Evolutionary conservation across 257 asterid genomes (phyloP), one percentile per base, ranked within the genome.

Genomic region (Oldenlandia corymbosa): DNA sequence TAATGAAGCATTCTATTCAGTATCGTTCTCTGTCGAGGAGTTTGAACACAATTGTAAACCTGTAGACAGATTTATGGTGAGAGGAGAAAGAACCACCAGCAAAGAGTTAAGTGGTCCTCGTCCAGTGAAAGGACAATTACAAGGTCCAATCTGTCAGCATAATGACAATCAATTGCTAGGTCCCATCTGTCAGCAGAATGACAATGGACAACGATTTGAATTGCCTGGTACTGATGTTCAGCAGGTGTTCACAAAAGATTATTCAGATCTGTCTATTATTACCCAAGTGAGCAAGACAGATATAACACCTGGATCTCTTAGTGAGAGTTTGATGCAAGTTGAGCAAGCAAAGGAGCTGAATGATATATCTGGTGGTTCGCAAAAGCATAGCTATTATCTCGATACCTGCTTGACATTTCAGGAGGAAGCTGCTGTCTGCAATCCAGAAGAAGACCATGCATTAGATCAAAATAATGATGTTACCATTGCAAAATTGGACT

Each of bases 121-220:
- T 58, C 60, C 57, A 23, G 41, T 54, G 65, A 65, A 32, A 62
- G 81, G 67, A 43, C 78, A 31, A 70, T 53, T 30, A 57, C 74
- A 27, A 42, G 67, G 72, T 65, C 30, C 24, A 12, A 67, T 70
- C 64, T 30, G 23, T 71, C 69, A 73, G n/a, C n/a, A n/a, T n/a
- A n/a, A n/a, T n/a, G n/a, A n/a, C n/a, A n/a, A n/a, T n/a, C 78
- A 31, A 70, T 53, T 30, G 60, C 74, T 32, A 42, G 67, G 72
- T 65, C 30, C 24, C 12, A 67, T 70, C 64, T 30, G 23, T 71
- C 69, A 73, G n/a, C 65, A 28, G 18, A 58, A 65, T 60, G 75
- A 76, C 62, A 76, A 49, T 51, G 76, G 73, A 67, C 67, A 62
- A 42, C 76, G 74, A 72, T 66, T 72, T 59, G 85, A 77, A 69